Percentiles rank a stretch among this genome's conserved stretches.
Evolutionary conservation across 192 early-diverging fungal species (phyloP).

Genomic region (Fimicolochytrium jonesii): DNA sequence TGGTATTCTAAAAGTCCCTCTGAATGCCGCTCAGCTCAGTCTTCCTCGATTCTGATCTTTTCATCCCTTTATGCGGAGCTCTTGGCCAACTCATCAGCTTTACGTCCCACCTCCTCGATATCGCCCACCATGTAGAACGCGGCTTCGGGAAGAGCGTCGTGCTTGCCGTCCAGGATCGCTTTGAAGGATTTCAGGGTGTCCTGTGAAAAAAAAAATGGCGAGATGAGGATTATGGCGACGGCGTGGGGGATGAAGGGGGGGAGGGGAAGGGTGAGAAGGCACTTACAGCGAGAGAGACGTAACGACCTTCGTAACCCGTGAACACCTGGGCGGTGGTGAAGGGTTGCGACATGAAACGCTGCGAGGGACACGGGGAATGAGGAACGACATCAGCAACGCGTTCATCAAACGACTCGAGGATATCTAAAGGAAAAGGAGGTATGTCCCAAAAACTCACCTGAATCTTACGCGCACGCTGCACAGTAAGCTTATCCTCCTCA

Average conservation of each 20-base stretch:
- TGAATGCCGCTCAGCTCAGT: no score
- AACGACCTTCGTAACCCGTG: slow-evolving; percentile 96
- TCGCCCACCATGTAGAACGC: slow-evolving; percentile 99
- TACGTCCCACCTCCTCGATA: slow-evolving; percentile 88
- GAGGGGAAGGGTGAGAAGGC: no score
- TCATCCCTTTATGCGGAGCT: slow-evolving; percentile 45
- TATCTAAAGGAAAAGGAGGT: no score
- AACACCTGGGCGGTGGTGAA: slow-evolving; percentile 96
- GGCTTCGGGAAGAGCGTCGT: slow-evolving; percentile 89
- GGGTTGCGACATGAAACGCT: slow-evolving; percentile 97
- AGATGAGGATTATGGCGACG: background rate
- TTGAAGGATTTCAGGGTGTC: slow-evolving; percentile 97
- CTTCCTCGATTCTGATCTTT: no score
- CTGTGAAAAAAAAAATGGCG: slow-evolving; percentile 52
- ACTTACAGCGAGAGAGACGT: slow-evolving; percentile 60
- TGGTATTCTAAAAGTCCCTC: no score
- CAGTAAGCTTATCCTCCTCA: slow-evolving; percentile 96
- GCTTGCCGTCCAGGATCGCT: slow-evolving; percentile 96
- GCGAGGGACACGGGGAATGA: no score
- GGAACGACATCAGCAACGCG: no score
- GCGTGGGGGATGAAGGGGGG: background rate
- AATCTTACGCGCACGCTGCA: slow-evolving; percentile 99
- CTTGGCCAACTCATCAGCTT: slow-evolving; percentile 80
- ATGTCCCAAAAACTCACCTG: no score
- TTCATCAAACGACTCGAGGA: no score